Evolutionary conservation across 2,329 filamentous ascomycete genomes (phyloP), one percentile per base, ranked within the genome.

Genomic region (Cytospora mali): DNA sequence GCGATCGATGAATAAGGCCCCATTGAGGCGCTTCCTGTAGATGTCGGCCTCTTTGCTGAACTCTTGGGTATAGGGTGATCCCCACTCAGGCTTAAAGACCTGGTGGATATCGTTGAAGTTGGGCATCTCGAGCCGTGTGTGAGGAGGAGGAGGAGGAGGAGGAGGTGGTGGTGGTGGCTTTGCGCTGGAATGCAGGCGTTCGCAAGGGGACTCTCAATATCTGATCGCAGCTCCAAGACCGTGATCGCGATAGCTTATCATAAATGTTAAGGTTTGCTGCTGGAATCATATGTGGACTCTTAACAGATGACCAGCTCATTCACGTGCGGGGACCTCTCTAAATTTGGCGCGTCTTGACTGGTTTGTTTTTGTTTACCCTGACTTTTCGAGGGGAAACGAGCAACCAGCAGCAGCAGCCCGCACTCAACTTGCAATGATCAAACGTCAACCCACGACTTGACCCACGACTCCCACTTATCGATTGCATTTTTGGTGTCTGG

Each of bases 1-100:
- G 59, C 89, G 86, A 74, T 96, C 92, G 71, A 94, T 88, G 75
- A 95, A 96, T 62, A 94, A 84, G 62, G 83, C 79, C 68, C 89
- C 88, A 65, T 88, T 86, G 23, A 93, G 80, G 55, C 77, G 82
- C 70, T 88, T 89, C 68, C 91, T 88, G 71, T 85, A 85, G 31
- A 81, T 77, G 64, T 89, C 81, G 60, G 93, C 91, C 54, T 86
- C 82, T 54, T 88, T 82, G 61, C 86, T 77, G 33, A 82, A 74
- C 64, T 83, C 81, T 62, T 85, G 81, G 70, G 87, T 84, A 74
- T 91, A 91, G 2, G 84, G 81, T 63, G 85, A 85, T 6, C 84
- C 81, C 6, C 81, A 77, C 59, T 86, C 82, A 48, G 84, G 79
- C 25, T 80, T 80, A 68, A 94, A 95, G 1, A 92, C 85, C 10